phyloP scores from a whole-genome alignment of 2,329 filamentous ascomycete species.

The Stromatinia cepivora region DNA sequence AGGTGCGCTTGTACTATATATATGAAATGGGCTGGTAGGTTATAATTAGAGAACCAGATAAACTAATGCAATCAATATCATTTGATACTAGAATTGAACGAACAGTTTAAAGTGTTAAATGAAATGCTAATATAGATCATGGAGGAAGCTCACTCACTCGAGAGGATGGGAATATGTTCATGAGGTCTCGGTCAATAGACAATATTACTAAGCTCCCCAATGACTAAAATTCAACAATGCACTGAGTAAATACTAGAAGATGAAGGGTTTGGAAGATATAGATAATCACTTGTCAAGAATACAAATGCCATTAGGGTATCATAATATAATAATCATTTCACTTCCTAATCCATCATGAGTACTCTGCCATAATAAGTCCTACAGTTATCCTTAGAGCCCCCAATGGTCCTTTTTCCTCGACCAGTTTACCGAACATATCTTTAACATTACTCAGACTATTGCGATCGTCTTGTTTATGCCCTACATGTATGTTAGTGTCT shows the following conservation, averaged over 20 bases:
- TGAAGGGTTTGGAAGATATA: neutral
- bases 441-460: conserved; percentile 59
- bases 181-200: too few relatives aligned
- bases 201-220: neutral
- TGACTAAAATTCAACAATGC: neutral
- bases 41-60: too few relatives aligned
- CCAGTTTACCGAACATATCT: conserved; percentile 58
- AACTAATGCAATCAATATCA: neutral
- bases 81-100: too few relatives aligned
- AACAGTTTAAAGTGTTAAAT: too few relatives aligned
- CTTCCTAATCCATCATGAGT: conserved; percentile 1
- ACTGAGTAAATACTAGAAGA: neutral
- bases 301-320: neutral
- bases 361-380: conserved; percentile 50
- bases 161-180: neutral
- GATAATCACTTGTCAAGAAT: too few relatives aligned
- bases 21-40: neutral
- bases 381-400: conserved; percentile 61
- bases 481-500: conserved; percentile 43
- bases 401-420: conserved; percentile 56
- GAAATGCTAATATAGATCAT: too few relatives aligned
- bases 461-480: conserved; percentile 59
- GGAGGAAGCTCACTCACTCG: too few relatives aligned
- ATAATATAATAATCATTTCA: neutral
- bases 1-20: neutral